phyloP scores from a whole-genome alignment of 306 rosid genomes.

The Cicer cuneatum region DNA sequence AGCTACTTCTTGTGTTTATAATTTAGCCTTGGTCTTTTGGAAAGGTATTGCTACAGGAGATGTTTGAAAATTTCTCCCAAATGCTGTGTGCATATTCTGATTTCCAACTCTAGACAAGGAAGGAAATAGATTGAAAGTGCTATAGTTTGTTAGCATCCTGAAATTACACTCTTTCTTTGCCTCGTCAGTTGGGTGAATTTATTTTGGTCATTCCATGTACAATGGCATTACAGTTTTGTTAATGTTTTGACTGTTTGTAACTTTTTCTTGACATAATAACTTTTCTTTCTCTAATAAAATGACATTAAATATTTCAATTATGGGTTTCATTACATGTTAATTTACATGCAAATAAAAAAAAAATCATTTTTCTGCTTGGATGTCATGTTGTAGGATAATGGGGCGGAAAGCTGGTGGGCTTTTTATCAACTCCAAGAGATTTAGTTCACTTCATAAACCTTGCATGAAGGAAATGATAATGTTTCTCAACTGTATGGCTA shows the following conservation, averaged over 20 bases:
- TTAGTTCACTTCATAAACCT: slow-evolving; percentile 74
- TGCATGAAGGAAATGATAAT: slow-evolving; percentile 89
- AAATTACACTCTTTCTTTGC: not conserved
- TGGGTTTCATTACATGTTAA: not conserved
- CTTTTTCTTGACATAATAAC: not conserved
- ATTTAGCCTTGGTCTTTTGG: not conserved
- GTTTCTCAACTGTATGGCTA: slow-evolving; percentile 79
- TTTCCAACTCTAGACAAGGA: slow-evolving; percentile 14
- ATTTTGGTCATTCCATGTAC: slow-evolving; percentile 27
- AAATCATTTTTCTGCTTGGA: slow-evolving; percentile 32
- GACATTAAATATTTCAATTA: not conserved
- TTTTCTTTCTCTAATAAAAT: not conserved
- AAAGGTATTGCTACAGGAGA: not conserved
- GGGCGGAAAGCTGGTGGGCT: slow-evolving; percentile 79
- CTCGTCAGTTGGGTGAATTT: not conserved
- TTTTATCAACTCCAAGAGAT: slow-evolving; percentile 77
- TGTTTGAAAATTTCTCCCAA: not conserved
- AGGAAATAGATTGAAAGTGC: slow-evolving; percentile 7
- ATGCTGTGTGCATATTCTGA: slow-evolving; percentile 8
- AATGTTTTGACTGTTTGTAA: not conserved
- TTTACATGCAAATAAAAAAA: slow-evolving; percentile 11
- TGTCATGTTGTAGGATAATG: slow-evolving; percentile 57
- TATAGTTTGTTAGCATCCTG: slow-evolving; percentile 14
- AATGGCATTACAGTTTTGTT: slow-evolving; percentile 14
- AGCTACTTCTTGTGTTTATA: slow-evolving; percentile 17